phyloP scores from a whole-genome alignment of 2,329 filamentous ascomycete genomes.

The Aspergillus ochraceoroseus region DNA sequence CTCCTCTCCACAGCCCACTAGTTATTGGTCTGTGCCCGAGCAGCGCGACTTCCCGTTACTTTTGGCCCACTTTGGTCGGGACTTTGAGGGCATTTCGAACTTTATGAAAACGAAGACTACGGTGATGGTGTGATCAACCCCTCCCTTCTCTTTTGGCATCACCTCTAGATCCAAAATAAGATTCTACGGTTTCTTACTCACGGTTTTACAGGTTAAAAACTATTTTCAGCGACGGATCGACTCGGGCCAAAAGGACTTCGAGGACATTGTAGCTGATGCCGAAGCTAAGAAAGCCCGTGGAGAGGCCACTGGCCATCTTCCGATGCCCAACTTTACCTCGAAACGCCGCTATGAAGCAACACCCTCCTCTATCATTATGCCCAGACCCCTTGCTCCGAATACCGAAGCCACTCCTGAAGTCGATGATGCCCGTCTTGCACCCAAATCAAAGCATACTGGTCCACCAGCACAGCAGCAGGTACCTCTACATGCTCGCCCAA shows the following conservation, averaged over 20 bases:
- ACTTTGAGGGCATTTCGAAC: conserved; percentile 48
- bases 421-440: conserved; percentile 29
- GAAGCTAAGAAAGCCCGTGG: conserved; percentile 45
- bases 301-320: conserved; percentile 43
- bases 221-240: conserved; percentile 46
- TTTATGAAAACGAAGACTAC: conserved; percentile 51
- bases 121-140: conserved; percentile 44
- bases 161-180: neutral
- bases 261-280: conserved; percentile 40
- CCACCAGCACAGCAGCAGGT: conserved; percentile 33
- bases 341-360: conserved; percentile 49
- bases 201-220: conserved; percentile 44
- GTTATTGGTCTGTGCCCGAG: conserved; percentile 52
- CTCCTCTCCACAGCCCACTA: conserved; percentile 43
- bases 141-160: neutral
- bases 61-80: conserved; percentile 45
- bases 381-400: conserved; percentile 42
- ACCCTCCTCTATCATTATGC: conserved; percentile 38
- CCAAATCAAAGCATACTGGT: conserved; percentile 31
- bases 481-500: conserved; percentile 30
- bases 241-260: conserved; percentile 43
- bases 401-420: conserved; percentile 35
- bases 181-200: conserved; percentile 1
- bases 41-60: conserved; percentile 45
- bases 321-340: conserved; percentile 41